These are phyloP conservation scores for Colletotrichum tofieldiae DNA, from an alignment of 2,329 filamentous ascomycete species.

Conservation along the genomic window DNA sequence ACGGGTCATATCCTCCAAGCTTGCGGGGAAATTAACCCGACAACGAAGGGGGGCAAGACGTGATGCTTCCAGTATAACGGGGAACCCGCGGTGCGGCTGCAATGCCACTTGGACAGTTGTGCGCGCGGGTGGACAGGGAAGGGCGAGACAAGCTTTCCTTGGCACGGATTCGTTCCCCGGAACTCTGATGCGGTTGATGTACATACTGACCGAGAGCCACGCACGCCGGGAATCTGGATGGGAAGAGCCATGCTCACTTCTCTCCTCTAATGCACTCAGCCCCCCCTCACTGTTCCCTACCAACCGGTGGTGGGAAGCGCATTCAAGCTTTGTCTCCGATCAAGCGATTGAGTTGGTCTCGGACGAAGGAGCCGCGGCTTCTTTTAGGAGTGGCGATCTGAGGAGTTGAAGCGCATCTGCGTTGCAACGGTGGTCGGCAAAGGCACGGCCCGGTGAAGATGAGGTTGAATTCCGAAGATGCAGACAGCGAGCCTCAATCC, in stretches of 20 bases:
- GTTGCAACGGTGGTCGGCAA: not conserved
- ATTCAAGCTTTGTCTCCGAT: not conserved
- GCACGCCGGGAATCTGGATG: not conserved
- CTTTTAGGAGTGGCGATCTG: not conserved
- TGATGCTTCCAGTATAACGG: slow-evolving; percentile 4
- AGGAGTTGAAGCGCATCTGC: slow-evolving; percentile 1
- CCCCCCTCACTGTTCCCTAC: not conserved
- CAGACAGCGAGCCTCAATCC: not conserved
- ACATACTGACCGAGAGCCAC: slow-evolving; percentile 1
- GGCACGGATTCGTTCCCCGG: slow-evolving; percentile 29
- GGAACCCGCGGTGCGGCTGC: not conserved
- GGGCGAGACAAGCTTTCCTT: slow-evolving; percentile 24
- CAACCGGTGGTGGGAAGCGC: not conserved
- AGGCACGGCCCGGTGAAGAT: not conserved
- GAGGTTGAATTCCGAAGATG: not conserved
- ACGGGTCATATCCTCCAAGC: slow-evolving; percentile 1
- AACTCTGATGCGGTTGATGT: slow-evolving; percentile 6
- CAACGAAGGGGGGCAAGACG: not conserved
- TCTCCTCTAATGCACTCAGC: not conserved
- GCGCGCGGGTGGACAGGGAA: slow-evolving; percentile 18
- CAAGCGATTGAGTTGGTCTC: slow-evolving; percentile 3
- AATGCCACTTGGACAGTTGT: slow-evolving; percentile 33
- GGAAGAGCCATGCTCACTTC: not conserved
- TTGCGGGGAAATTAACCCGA: not conserved
- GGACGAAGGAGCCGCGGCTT: not conserved